Evolutionary conservation across 495 filamentous ascomycete genomes (phyloP).

Genomic region (Pyrenula massariospora): DNA sequence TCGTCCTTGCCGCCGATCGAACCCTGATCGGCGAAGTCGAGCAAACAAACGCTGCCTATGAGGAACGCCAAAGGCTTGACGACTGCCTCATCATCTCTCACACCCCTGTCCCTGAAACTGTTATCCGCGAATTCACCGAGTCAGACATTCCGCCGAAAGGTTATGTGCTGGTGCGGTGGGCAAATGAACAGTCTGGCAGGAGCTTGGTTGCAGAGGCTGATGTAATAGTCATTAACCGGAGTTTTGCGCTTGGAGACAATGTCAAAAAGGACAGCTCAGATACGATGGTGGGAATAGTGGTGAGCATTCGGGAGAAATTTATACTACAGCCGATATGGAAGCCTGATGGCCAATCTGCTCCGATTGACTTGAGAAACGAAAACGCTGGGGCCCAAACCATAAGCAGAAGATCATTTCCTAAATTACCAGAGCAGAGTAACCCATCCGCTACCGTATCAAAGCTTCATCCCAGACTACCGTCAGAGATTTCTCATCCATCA

Average conservation of each 20-base stretch:
- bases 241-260: conserved; percentile 24
- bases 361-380: conserved; percentile 12
- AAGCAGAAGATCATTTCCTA: not conserved
- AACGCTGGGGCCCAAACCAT: not conserved
- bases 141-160: conserved; percentile 24
- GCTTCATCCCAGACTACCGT: conserved; percentile 1
- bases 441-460: conserved; percentile 4
- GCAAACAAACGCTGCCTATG: not conserved
- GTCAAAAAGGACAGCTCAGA: conserved; percentile 30
- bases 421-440: conserved; percentile 5
- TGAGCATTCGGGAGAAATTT: conserved; percentile 20
- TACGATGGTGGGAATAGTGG: conserved; percentile 27
- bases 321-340: conserved; percentile 20
- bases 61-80: conserved; percentile 9
- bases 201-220: conserved; percentile 30
- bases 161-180: conserved; percentile 22
- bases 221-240: conserved; percentile 27
- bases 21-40: not conserved
- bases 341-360: conserved; percentile 10
- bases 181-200: conserved; percentile 9
- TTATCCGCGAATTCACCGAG: conserved; percentile 14
- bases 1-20: not conserved
- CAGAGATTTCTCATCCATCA: not conserved
- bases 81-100: conserved; percentile 6
- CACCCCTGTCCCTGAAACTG: conserved; percentile 10